A percentile compares a stretch with the other conserved stretches of the same genome.
Conservation (phyloP, 2,329 filamentous ascomycete species). For the Paecilomyces formosus region DNA sequence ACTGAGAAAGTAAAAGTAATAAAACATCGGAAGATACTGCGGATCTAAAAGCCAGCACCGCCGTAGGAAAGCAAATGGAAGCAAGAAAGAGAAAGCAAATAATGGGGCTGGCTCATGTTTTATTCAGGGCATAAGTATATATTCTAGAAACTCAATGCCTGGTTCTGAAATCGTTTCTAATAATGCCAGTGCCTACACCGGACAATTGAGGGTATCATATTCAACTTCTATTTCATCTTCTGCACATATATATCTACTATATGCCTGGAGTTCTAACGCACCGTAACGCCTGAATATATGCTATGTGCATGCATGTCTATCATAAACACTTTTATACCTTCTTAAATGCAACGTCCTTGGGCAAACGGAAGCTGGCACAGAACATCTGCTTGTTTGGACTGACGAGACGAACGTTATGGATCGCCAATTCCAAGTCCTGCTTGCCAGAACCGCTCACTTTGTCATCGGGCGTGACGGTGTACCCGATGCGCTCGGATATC, state of each 20-base stretch:
- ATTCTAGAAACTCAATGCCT: too few species aligned
- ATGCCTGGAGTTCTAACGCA: background rate
- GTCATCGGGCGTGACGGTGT: conserved; percentile 49
- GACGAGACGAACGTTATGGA: conserved; percentile 71
- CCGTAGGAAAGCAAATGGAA: too few species aligned
- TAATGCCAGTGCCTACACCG: too few species aligned
- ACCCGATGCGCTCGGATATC: conserved; percentile 55
- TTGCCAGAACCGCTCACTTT: conserved; percentile 45
- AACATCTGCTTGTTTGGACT: conserved; percentile 95
- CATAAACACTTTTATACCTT: conserved; percentile 10
- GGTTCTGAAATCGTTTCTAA: too few species aligned
- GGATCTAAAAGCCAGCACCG: too few species aligned
- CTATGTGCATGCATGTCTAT: background rate
- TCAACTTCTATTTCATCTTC: background rate
- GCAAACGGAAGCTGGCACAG: conserved; percentile 85
- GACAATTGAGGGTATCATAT: conserved; percentile 11
- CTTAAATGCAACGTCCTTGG: conserved; percentile 70
- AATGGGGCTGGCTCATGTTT: too few species aligned
- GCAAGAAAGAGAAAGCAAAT: too few species aligned
- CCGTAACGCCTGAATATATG: conserved; percentile 9
- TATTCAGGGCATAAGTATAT: too few species aligned
- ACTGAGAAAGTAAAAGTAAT: too few species aligned
- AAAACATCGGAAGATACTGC: too few species aligned
- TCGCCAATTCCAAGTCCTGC: conserved; percentile 50
- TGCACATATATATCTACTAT: background rate